Percentiles rank a stretch among this genome's conserved stretches.
Evolutionary conservation across 2,329 filamentous ascomycete species (phyloP).

Genomic region (Ophiosphaerella narmari): DNA sequence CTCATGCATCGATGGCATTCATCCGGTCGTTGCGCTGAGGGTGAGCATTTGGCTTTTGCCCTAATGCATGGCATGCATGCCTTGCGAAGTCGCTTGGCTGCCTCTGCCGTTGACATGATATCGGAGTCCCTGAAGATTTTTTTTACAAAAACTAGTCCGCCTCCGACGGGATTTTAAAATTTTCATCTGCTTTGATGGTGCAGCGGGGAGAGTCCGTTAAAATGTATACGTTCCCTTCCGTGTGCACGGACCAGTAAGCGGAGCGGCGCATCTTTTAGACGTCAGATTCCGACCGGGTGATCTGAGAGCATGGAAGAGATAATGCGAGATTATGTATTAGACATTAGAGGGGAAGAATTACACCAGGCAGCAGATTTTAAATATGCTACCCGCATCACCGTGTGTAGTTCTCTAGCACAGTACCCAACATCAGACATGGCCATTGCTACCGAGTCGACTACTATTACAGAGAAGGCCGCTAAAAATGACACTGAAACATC

Average conservation of each 20-base stretch:
- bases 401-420: no score
- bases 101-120: neutral
- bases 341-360: no score
- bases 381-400: no score
- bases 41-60: conserved; percentile 31
- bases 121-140: no score
- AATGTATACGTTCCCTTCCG: neutral
- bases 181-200: neutral
- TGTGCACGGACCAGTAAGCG: neutral
- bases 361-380: no score
- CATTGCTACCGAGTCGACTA: no score
- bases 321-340: no score
- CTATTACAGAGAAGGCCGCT: conserved; percentile 1
- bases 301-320: no score
- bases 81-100: conserved; percentile 17
- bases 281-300: neutral
- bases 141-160: neutral
- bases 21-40: conserved; percentile 15
- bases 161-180: conserved; percentile 1
- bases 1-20: conserved; percentile 26
- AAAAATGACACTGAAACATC: neutral
- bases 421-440: no score
- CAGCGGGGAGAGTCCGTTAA: neutral
- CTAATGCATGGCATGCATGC: conserved; percentile 26
- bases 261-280: neutral